Conservation (phyloP, 805 yeast species). For the Cyberlindnera mycetangii region DNA sequence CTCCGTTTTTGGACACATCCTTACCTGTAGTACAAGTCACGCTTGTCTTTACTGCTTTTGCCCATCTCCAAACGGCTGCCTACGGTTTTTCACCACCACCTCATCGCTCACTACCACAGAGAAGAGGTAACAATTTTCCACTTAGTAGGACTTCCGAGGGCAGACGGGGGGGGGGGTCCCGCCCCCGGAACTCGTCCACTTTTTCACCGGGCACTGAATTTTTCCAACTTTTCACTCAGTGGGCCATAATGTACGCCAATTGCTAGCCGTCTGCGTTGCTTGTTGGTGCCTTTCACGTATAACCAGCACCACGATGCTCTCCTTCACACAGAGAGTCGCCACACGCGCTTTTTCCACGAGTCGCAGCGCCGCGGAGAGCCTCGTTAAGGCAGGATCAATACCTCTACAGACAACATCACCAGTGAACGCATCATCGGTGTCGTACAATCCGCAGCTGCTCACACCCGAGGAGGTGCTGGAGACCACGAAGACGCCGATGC, state of each 20-base stretch:
- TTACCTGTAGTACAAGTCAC: constrained; percentile 75
- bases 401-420: constrained; percentile 14
- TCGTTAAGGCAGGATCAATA: constrained; percentile 10
- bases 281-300: background rate
- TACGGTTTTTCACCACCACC: background rate
- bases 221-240: background rate
- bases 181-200: constrained; percentile 1
- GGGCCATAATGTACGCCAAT: no score
- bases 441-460: constrained; percentile 36
- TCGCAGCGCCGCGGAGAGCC: constrained; percentile 11
- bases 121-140: constrained; percentile 4
- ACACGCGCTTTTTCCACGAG: constrained; percentile 13
- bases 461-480: constrained; percentile 34
- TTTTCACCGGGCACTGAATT: background rate
- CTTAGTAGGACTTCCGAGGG: background rate
- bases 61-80: constrained; percentile 84
- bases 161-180: no score
- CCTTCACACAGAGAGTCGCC: background rate
- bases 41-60: constrained; percentile 88
- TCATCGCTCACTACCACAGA: background rate
- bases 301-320: background rate
- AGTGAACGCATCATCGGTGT: constrained; percentile 9
- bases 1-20: constrained; percentile 15
- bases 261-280: no score
- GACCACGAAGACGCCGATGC: constrained; percentile 55